Evolutionary conservation across 1,139 yeast genomes (phyloP).

Genomic region (Yamadazyma dendronema): DNA sequence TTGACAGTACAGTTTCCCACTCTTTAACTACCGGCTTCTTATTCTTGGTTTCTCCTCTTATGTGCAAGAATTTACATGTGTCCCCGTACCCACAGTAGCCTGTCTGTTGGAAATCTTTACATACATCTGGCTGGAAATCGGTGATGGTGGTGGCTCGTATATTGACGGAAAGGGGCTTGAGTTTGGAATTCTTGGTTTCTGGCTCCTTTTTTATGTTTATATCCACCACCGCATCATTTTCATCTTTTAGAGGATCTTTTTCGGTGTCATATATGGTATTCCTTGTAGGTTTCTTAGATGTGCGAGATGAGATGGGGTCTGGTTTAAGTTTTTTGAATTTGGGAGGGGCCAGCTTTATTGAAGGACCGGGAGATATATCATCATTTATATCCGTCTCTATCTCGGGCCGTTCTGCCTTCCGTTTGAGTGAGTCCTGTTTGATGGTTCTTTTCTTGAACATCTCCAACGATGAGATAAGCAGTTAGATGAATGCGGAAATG

Average conservation of each 20-base stretch:
- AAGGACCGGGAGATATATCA: no score
- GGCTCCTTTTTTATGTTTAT: slow-evolving; percentile 1
- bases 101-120: slow-evolving; percentile 87
- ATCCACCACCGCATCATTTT: slow-evolving; percentile 10
- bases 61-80: slow-evolving; percentile 92
- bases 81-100: slow-evolving; percentile 99
- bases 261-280: slow-evolving; percentile 1
- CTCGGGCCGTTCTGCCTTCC: slow-evolving; percentile 9
- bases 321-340: slow-evolving; percentile 1
- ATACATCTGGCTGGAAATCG: slow-evolving; percentile 92
- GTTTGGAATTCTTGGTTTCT: slow-evolving; percentile 8
- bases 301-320: no score
- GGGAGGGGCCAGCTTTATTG: no score
- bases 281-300: slow-evolving; percentile 2
- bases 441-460: slow-evolving; percentile 38
- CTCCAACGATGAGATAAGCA: not conserved
- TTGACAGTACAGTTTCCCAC: slow-evolving; percentile 75
- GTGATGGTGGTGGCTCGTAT: slow-evolving; percentile 71
- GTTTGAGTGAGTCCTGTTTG: slow-evolving; percentile 19
- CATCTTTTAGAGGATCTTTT: slow-evolving; percentile 1
- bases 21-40: slow-evolving; percentile 70
- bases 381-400: slow-evolving; percentile 1
- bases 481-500: not conserved
- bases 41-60: slow-evolving; percentile 80
- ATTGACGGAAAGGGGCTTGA: slow-evolving; percentile 42